These are phyloP conservation scores for Tetragonia tetragonoides DNA, from an alignment of 148 eudicot genomes.

Conservation along the genomic window DNA sequence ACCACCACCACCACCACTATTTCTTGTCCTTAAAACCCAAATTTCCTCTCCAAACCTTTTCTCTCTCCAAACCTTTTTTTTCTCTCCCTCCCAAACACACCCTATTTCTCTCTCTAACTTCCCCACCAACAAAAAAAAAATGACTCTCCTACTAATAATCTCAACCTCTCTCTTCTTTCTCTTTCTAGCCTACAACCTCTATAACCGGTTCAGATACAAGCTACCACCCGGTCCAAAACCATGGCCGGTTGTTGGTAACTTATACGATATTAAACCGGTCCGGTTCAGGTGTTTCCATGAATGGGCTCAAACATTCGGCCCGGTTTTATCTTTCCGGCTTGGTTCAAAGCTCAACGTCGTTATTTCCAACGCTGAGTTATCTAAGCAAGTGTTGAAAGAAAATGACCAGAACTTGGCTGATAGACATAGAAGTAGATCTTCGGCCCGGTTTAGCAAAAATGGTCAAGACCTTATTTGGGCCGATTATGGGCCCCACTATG, in stretches of 20 bases:
- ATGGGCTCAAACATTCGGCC: slow-evolving; percentile 74
- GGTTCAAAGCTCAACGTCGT: slow-evolving; percentile 67
- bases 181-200: slow-evolving; percentile 37
- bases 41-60: background rate
- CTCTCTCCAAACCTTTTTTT: background rate
- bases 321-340: slow-evolving; percentile 60
- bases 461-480: slow-evolving; percentile 85
- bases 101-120: background rate
- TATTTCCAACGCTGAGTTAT: slow-evolving; percentile 56
- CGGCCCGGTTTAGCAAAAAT: slow-evolving; percentile 49
- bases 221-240: slow-evolving; percentile 82
- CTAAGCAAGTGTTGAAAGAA: slow-evolving; percentile 71
- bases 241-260: slow-evolving; percentile 70
- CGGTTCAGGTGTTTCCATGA: slow-evolving; percentile 64
- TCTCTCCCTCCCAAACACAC: background rate
- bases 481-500: slow-evolving; percentile 90
- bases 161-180: slow-evolving; percentile 24
- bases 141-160: slow-evolving; percentile 35
- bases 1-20: background rate
- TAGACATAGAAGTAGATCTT: slow-evolving; percentile 53
- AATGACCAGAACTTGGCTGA: slow-evolving; percentile 69
- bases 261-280: slow-evolving; percentile 67
- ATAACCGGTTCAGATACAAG: slow-evolving; percentile 48
- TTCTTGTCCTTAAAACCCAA: background rate
- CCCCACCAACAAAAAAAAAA: slow-evolving; percentile 5